Evolutionary conservation across 139 green algal species (phyloP).

Genomic region (Ettlia oleoabundans): DNA sequence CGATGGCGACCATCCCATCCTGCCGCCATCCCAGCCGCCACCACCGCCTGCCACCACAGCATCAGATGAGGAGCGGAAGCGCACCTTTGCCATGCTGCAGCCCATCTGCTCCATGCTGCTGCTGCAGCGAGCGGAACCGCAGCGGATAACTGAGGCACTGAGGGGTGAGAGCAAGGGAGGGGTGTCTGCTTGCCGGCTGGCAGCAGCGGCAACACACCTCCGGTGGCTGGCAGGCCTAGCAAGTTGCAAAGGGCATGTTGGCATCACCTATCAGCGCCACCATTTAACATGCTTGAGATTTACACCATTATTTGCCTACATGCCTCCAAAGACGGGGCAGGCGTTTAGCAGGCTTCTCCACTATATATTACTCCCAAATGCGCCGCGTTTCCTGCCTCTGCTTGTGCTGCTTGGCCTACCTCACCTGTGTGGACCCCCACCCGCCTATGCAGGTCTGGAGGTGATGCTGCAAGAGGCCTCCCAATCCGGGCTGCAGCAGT

Average conservation of each 20-base stretch:
- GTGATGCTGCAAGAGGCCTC: constrained; percentile 26
- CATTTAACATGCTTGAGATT: neutral
- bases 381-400: neutral
- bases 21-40: neutral
- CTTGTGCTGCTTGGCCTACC: too few relatives aligned
- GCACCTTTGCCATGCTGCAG: constrained; percentile 61
- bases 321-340: too few relatives aligned
- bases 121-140: constrained; percentile 43
- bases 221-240: too few relatives aligned
- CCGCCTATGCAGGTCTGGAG: constrained; percentile 27
- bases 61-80: neutral
- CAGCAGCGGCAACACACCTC: neutral
- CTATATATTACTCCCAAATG: too few relatives aligned
- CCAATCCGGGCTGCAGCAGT: constrained; percentile 48
- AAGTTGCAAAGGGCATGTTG: neutral
- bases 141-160: constrained; percentile 35
- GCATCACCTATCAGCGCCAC: neutral
- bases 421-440: too few relatives aligned
- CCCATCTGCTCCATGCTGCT: constrained; percentile 72
- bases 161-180: neutral
- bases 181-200: too few relatives aligned
- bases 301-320: too few relatives aligned
- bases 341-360: too few relatives aligned
- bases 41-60: neutral
- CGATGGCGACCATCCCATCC: too few relatives aligned